phyloP scores from a whole-genome alignment of 768 basidiomycete genomes.

The Boletus barrowsii region DNA sequence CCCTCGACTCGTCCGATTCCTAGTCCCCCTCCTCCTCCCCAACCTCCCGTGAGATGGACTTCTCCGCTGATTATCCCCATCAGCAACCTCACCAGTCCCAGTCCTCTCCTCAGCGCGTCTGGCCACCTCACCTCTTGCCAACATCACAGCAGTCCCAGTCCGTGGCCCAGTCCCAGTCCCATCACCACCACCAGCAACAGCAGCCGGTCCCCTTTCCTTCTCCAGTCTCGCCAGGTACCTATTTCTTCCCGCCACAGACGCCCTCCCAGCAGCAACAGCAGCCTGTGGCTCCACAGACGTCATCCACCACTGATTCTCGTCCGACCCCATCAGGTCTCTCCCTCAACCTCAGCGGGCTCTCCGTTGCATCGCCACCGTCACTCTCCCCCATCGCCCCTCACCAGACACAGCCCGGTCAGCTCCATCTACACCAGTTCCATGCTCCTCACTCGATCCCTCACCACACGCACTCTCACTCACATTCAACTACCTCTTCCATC shows the following conservation, averaged over 20 bases:
- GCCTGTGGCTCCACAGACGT: slow-evolving; percentile 10
- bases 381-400: slow-evolving; percentile 60
- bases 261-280: slow-evolving; percentile 16
- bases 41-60: slow-evolving; percentile 20
- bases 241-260: slow-evolving; percentile 19
- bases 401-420: slow-evolving; percentile 40
- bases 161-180: too few species aligned
- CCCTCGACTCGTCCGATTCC: neutral
- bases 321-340: slow-evolving; percentile 43
- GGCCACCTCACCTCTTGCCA: slow-evolving; percentile 19
- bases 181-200: neutral
- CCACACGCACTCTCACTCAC: slow-evolving; percentile 22
- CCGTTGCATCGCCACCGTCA: slow-evolving; percentile 64
- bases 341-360: slow-evolving; percentile 65
- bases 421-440: slow-evolving; percentile 60
- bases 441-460: slow-evolving; percentile 41
- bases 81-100: slow-evolving; percentile 24
- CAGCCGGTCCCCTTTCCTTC: slow-evolving; percentile 23
- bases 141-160: neutral
- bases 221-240: slow-evolving; percentile 24
- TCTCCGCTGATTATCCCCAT: slow-evolving; percentile 25
- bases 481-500: slow-evolving; percentile 30
- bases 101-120: slow-evolving; percentile 31
- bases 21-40: neutral
- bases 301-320: slow-evolving; percentile 13